Conservation (phyloP, 225 moss, liverwort and hornwort species). For the Marchantia polymorpha region DNA sequence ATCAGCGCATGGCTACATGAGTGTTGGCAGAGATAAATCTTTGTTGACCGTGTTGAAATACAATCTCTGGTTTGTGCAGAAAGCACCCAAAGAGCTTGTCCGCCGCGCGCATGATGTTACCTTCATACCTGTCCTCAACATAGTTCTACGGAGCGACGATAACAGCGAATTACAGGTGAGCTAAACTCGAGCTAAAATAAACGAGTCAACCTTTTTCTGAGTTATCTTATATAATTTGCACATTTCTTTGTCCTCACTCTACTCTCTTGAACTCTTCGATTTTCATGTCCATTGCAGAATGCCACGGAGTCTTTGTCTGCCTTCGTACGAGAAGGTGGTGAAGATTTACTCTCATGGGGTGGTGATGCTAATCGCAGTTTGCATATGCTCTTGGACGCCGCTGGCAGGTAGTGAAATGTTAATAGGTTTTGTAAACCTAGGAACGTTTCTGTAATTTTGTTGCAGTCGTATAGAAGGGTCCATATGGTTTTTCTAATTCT, state of each 20-base stretch:
- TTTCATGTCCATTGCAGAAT: conserved; percentile 44
- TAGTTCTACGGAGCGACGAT: conserved; percentile 76
- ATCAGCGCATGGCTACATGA: too few species aligned
- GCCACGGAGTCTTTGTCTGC: conserved; percentile 80
- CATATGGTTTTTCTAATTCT: neutral
- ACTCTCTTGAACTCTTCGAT: neutral
- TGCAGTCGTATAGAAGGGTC: too few species aligned
- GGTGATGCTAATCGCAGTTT: conserved; percentile 62
- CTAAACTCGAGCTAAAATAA: neutral
- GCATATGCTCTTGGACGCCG: conserved; percentile 79
- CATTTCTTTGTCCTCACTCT: neutral
- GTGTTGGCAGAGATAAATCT: too few species aligned
- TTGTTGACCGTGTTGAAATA: too few species aligned
- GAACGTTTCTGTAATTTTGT: too few species aligned
- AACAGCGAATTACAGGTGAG: conserved; percentile 80
- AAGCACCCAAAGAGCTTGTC: conserved; percentile 68
- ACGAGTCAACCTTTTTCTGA: too few species aligned
- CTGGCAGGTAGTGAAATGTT: too few species aligned
- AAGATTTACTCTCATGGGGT: conserved; percentile 68
- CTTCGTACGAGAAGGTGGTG: conserved; percentile 84
- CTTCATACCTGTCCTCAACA: conserved; percentile 60
- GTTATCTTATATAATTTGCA: too few species aligned
- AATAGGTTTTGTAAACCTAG: neutral
- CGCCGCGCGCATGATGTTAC: conserved; percentile 66
- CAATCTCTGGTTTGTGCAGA: conserved; percentile 41